These are phyloP conservation scores for Brassica balearica DNA, from an alignment of 441 rosid species.

Conservation along the genomic window DNA sequence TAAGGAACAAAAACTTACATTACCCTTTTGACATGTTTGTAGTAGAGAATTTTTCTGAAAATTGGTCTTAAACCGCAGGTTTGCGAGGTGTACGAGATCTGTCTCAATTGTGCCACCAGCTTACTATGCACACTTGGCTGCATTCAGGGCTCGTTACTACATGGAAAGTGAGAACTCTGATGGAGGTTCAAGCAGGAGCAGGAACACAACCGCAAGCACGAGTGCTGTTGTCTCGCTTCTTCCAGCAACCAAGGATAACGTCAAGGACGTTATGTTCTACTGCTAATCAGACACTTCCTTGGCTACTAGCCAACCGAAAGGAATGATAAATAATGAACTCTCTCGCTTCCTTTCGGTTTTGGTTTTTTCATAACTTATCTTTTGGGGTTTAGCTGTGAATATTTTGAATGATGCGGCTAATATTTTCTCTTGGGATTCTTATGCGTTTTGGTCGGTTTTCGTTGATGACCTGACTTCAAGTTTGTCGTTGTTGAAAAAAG, in stretches of 20 bases:
- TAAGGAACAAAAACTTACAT: slow-evolving; percentile 38
- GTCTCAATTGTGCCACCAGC: slow-evolving; percentile 79
- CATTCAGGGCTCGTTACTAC: slow-evolving; percentile 67
- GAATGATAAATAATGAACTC: background rate
- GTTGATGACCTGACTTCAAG: background rate
- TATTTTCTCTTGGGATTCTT: background rate
- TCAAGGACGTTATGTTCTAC: slow-evolving; percentile 70
- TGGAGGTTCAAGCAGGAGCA: slow-evolving; percentile 33
- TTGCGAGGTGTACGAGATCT: slow-evolving; percentile 70
- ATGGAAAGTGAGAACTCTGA: slow-evolving; percentile 55
- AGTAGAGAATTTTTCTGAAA: background rate
- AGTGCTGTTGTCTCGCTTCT: slow-evolving; percentile 36
- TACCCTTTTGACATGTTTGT: background rate
- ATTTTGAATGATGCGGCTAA: slow-evolving; percentile 9
- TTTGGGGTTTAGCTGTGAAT: slow-evolving; percentile 24
- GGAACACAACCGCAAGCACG: slow-evolving; percentile 3
- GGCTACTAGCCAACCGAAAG: background rate
- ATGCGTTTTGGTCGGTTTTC: background rate
- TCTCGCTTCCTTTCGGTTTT: background rate
- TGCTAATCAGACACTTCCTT: slow-evolving; percentile 46
- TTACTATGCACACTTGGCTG: slow-evolving; percentile 72
- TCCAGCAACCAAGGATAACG: slow-evolving; percentile 61
- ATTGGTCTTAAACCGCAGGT: slow-evolving; percentile 30
- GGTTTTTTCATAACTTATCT: slow-evolving; percentile 3
- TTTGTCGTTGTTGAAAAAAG: slow-evolving; percentile 1